A percentile compares a stretch with the other conserved stretches of the same genome.
Evolutionary conservation across 2,329 filamentous ascomycete genomes (phyloP).

Genomic region (Onygenales sp.): DNA sequence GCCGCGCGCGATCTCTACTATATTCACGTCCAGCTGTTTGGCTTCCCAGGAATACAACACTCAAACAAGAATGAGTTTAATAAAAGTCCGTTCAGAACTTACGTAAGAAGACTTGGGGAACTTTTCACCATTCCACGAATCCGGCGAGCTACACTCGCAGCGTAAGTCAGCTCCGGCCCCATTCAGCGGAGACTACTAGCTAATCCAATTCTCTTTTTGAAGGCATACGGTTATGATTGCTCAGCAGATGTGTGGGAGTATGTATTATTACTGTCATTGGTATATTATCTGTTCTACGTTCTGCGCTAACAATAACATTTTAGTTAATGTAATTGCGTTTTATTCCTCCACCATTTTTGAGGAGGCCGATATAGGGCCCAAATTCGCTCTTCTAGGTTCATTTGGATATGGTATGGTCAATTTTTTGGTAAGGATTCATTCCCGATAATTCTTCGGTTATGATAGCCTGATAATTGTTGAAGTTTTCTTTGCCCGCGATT

Average conservation of each 20-base stretch:
- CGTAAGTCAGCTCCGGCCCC: conserved; percentile 28
- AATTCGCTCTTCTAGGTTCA: conserved; percentile 51
- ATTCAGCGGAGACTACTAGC: too few species aligned
- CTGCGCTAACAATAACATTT: too few species aligned
- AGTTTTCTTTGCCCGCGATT: conserved; percentile 52
- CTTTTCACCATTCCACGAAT: conserved; percentile 42
- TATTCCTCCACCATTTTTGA: conserved; percentile 54
- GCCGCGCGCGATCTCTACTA: conserved; percentile 56
- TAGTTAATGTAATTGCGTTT: conserved; percentile 63
- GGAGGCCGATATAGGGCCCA: conserved; percentile 46
- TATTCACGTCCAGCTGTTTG: conserved; percentile 38
- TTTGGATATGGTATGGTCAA: conserved; percentile 58
- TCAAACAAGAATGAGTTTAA: conserved; percentile 34
- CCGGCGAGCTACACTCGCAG: conserved; percentile 59
- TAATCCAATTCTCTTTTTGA: too few species aligned
- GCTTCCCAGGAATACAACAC: too few species aligned
- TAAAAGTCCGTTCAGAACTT: conserved; percentile 40
- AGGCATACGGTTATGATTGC: conserved; percentile 64
- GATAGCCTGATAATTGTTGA: too few species aligned
- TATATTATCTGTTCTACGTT: too few species aligned
- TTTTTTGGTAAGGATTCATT: conserved; percentile 33
- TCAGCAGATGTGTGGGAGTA: conserved; percentile 57
- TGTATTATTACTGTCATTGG: too few species aligned
- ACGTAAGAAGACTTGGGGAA: conserved; percentile 49
- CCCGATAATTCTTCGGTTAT: too few species aligned